phyloP scores from a whole-genome alignment of 768 basidiomycete species.

The Tulasnella sp. region DNA sequence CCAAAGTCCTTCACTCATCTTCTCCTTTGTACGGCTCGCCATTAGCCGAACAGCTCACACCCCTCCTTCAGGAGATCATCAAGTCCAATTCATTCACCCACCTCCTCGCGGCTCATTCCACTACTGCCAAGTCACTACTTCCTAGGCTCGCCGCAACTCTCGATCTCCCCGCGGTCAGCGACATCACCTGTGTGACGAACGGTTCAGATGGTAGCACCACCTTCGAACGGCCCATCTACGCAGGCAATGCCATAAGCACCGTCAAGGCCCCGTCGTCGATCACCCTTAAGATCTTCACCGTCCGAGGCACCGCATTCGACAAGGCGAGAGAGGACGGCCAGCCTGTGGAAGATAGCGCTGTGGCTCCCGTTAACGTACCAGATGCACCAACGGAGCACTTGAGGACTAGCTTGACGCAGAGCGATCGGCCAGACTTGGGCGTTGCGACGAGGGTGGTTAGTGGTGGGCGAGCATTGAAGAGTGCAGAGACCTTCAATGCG shows the following conservation, averaged over 20 bases:
- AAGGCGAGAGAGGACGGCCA: conserved; percentile 43
- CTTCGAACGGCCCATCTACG: conserved; percentile 92
- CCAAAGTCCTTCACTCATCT: conserved; percentile 55
- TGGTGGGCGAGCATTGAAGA: conserved; percentile 90
- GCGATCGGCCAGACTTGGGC: conserved; percentile 86
- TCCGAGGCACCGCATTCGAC: conserved; percentile 82
- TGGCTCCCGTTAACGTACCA: conserved; percentile 53
- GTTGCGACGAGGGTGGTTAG: conserved; percentile 83
- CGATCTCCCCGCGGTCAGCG: conserved; percentile 84
- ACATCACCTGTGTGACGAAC: conserved; percentile 74
- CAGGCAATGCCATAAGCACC: conserved; percentile 93
- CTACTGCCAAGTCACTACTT: conserved; percentile 82
- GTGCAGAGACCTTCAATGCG: conserved; percentile 80
- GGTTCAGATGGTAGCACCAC: conserved; percentile 59
- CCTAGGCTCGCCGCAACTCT: conserved; percentile 85
- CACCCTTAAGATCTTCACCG: conserved; percentile 87
- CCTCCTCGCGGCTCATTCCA: conserved; percentile 84
- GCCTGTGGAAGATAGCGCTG: conserved; percentile 47
- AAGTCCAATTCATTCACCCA: conserved; percentile 65
- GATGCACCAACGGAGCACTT: conserved; percentile 52
- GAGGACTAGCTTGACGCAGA: conserved; percentile 70
- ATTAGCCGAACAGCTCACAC: conserved; percentile 70
- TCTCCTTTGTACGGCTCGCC: conserved; percentile 58
- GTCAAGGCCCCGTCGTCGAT: conserved; percentile 70
- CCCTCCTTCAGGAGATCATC: conserved; percentile 68